Evolutionary conservation across 1,139 yeast genomes (phyloP), one percentile per base, ranked within the genome.

Genomic region (Nadsonia starkeyi-henricii): DNA sequence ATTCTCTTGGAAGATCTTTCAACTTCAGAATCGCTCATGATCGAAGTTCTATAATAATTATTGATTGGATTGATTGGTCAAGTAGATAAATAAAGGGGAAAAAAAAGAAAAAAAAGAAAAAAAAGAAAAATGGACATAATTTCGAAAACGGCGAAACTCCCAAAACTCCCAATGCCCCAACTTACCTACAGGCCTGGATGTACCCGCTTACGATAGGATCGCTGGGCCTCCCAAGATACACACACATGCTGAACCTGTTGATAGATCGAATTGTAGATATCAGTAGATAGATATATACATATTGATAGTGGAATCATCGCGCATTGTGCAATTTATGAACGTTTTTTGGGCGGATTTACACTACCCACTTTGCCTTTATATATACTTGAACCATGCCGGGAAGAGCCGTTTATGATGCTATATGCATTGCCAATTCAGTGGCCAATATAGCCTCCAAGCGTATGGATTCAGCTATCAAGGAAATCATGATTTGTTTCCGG

Each of bases 391-490:
- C 17, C 13, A 53, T 48, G 47, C 42, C 50, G n/a, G 56, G 54
- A 15, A 50, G 48, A 42, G 37, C 49, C 43, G 20, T 55, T 15
- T 55, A 54, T 41, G 59, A 55, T 46, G 53, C 52, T 15, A 30
- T 48, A 23, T 47, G 56, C 18, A 54, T 55, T 12, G 55, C 55
- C 17, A 33, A n/a, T 1, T 45, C 54, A 13, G 57, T 55, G n/a
- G 51, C 52, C 9, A 42, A 42, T 20, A 26, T 44, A 2, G 55
- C 52, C 2, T 26, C 49, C 5, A 44, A 20, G 21, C n/a, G 41
- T 20, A 45, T 21, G 26, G 28, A 45, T 3, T 47, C 51, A n/a
- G 12, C 17, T 4, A n/a, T n/a, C 39, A 47, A 33, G 50, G 48
- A 26, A 50, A 48, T 28, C 33, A 48, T 8, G 36, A 43, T 30